These are phyloP conservation scores for Elsinoe perseae DNA, from an alignment of 2,329 filamentous ascomycete species.

Conservation along the genomic window DNA sequence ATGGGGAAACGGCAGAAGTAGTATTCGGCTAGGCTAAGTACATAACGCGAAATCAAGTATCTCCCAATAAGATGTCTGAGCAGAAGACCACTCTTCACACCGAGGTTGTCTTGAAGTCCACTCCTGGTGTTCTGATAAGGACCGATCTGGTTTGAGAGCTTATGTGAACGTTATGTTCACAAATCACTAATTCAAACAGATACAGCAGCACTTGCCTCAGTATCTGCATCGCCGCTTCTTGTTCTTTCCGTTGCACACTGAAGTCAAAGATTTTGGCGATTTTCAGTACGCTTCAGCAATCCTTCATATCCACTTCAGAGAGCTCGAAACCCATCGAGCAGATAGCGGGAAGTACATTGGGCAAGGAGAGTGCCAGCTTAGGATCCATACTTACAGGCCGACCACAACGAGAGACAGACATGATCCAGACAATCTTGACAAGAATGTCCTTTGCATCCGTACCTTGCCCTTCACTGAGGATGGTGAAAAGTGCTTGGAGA, in stretches of 20 bases:
- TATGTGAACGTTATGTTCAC: no score
- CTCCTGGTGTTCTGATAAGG: neutral
- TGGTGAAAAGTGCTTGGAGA: neutral
- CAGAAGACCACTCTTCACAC: neutral
- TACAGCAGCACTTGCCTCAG: neutral
- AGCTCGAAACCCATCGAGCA: neutral
- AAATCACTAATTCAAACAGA: no score
- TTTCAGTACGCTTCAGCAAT: neutral
- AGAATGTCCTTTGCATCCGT: slow-evolving; percentile 29
- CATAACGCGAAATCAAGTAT: neutral
- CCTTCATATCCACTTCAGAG: neutral
- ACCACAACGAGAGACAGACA: neutral
- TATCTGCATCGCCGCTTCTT: neutral
- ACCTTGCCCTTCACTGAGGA: no score
- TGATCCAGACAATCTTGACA: slow-evolving; percentile 33
- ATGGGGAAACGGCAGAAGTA: no score
- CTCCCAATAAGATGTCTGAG: neutral
- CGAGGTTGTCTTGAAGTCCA: neutral
- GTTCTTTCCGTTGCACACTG: neutral
- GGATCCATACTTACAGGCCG: neutral
- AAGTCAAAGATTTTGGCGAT: neutral
- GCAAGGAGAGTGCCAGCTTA: neutral
- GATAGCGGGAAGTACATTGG: neutral
- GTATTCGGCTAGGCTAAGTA: neutral
- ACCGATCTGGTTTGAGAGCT: slow-evolving; percentile 26